Evolutionary conservation across 495 filamentous ascomycete genomes (phyloP).

Genomic region (Annulohypoxylon stygium): DNA sequence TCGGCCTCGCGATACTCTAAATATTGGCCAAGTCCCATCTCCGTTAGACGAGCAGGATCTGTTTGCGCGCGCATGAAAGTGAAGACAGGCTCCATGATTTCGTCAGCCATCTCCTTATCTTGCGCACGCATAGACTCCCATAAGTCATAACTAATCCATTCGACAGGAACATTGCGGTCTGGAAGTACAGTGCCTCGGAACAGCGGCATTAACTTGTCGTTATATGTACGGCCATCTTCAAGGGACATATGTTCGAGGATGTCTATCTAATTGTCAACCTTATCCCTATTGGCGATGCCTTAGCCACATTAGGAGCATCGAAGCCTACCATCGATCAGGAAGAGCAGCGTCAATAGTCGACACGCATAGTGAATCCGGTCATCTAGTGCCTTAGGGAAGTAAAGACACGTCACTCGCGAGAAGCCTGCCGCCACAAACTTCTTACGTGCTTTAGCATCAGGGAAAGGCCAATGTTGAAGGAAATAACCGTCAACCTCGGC

Average conservation of each 20-base stretch:
- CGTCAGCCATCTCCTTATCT: conserved; percentile 51
- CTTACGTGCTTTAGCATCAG: conserved; percentile 34
- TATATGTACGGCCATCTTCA: conserved; percentile 52
- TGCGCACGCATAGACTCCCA: conserved; percentile 56
- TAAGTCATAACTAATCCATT: conserved; percentile 56
- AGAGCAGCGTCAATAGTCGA: conserved; percentile 51
- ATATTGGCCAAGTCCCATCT: conserved; percentile 47
- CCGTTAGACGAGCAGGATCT: conserved; percentile 26
- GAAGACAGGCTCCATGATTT: conserved; percentile 53
- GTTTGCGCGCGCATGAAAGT: conserved; percentile 56
- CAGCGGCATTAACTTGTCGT: conserved; percentile 55
- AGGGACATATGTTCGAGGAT: conserved; percentile 59
- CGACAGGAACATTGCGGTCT: conserved; percentile 51
- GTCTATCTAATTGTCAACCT: conserved; percentile 42
- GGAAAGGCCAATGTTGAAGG: conserved; percentile 56
- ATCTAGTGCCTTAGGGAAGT: conserved; percentile 54
- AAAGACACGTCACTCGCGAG: conserved; percentile 52
- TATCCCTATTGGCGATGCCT: neutral
- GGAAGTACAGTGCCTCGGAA: conserved; percentile 48
- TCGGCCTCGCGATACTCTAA: conserved; percentile 53
- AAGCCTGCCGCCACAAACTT: conserved; percentile 56
- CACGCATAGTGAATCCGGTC: conserved; percentile 55
- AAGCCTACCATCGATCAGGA: conserved; percentile 55
- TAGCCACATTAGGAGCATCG: neutral
- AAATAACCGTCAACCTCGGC: conserved; percentile 54